Evolutionary conservation across 1,284 basidiomycete genomes (phyloP), one percentile per base, ranked within the genome.

Genomic region (Mycosarcoma maydis): DNA sequence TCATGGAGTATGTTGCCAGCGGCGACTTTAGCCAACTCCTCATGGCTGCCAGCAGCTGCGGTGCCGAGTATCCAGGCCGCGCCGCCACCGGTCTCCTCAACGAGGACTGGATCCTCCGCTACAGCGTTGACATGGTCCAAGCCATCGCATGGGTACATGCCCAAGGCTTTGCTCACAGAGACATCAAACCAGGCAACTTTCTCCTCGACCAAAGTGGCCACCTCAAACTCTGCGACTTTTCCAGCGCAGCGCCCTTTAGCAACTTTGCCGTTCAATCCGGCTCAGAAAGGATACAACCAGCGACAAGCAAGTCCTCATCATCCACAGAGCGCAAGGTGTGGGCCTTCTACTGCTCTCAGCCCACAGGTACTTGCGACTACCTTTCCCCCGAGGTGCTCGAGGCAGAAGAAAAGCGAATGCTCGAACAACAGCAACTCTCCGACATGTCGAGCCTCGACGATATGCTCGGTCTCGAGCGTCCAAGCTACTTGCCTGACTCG

Each of bases 141-240:
- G 78, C 78, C 26, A 66, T 81, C 36, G 68, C 67, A 4, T 81
- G 80, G 80, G 60, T 77, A 7, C 80, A 81, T 43, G 47, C 27
- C 8, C 59, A 69, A 24, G 72, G 72, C 24, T 80, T 75, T 46
- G 77, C 75, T 16, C 80, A 81, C 50, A 59, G 80, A 34, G 80
- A 81, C 36, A 69, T 81, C 53, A 81, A 81, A 43, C 80, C 80
- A 10, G 69, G 67, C 49, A 81, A 81, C 59, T 81, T 80, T 39
- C 48, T 81, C 22, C 57, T 81, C 17, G 72, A 77, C 40, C 44
- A 48, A 17, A 64, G 58, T 13, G 80, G 80, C 17, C 80, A 80
- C 37, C 69, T 81, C 43, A 76, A 79, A 45, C 67, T 81, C 26
- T 81, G 80, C 57, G 80, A 81, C 69, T 79, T 81, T 59, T 72